These are phyloP conservation scores for Phoenix roebelenii DNA, from an alignment of 176 grass and related monocot genomes.

Conservation along the genomic window DNA sequence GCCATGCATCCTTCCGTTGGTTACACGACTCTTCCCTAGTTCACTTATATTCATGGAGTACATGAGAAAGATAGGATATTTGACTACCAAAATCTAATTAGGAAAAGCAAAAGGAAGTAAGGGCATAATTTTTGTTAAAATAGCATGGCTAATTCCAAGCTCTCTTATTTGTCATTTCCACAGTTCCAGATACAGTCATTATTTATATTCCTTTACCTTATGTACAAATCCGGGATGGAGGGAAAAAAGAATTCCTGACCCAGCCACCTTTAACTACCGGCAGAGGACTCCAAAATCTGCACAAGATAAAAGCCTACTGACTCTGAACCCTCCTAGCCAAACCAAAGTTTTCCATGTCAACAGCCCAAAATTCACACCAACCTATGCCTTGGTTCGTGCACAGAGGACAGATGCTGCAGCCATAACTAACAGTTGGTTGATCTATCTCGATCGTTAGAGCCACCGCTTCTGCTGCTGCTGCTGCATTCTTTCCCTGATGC, in stretches of 20 bases:
- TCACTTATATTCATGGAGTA: too few relatives aligned
- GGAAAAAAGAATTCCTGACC: slow-evolving; percentile 19
- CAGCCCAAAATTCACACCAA: too few relatives aligned
- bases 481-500: slow-evolving; percentile 1
- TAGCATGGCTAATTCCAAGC: too few relatives aligned
- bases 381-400: too few relatives aligned
- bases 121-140: too few relatives aligned
- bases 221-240: slow-evolving; percentile 25
- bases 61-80: too few relatives aligned
- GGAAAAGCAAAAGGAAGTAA: too few relatives aligned
- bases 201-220: slow-evolving; percentile 12
- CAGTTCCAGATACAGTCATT: slow-evolving; percentile 1
- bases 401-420: too few relatives aligned
- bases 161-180: slow-evolving; percentile 18
- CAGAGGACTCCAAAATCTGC: slow-evolving; percentile 20
- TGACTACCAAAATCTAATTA: too few relatives aligned
- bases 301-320: slow-evolving; percentile 1
- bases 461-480: not conserved
- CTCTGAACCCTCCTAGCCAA: not conserved
- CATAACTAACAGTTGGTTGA: not conserved
- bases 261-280: slow-evolving; percentile 6
- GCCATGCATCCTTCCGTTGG: too few relatives aligned
- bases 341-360: not conserved
- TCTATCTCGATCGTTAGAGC: slow-evolving; percentile 4
- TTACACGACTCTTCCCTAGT: too few relatives aligned